Percentiles rank a stretch among this genome's conserved stretches.
These are phyloP conservation scores for Yamadazyma akitaensis DNA, from an alignment of 805 yeast species.

Conservation along the genomic window DNA sequence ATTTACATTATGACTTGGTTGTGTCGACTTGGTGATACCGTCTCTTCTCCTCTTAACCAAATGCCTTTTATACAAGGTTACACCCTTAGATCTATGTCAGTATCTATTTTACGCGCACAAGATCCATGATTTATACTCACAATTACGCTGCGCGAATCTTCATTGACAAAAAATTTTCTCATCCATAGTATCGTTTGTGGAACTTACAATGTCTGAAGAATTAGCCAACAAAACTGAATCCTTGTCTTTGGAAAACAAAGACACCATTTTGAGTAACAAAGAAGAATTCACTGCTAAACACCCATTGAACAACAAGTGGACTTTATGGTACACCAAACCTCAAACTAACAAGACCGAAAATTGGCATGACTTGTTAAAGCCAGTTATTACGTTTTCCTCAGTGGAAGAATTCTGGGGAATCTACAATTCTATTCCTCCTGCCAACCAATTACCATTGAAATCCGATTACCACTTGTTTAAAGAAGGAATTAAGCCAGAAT, in stretches of 20 bases:
- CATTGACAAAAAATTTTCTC: constrained; percentile 8
- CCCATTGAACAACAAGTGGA: constrained; percentile 89
- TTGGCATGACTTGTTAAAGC: constrained; percentile 91
- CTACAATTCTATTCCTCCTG: constrained; percentile 88
- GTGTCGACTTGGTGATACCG: background rate
- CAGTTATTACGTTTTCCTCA: constrained; percentile 86
- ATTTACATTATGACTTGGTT: too few species aligned
- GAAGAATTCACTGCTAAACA: constrained; percentile 76
- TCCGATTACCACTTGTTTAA: constrained; percentile 95
- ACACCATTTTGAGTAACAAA: constrained; percentile 56
- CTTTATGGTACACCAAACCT: constrained; percentile 97
- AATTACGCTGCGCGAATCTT: constrained; percentile 7
- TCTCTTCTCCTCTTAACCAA: background rate
- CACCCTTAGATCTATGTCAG: background rate
- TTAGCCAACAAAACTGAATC: constrained; percentile 43
- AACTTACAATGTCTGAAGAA: constrained; percentile 9
- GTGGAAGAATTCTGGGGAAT: constrained; percentile 99
- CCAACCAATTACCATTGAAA: constrained; percentile 83
- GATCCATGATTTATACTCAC: background rate
- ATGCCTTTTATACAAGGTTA: background rate
- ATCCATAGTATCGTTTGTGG: constrained; percentile 6
- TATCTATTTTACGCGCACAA: background rate
- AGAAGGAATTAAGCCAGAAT: constrained; percentile 93
- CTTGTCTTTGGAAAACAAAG: constrained; percentile 35
- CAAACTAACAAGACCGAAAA: constrained; percentile 72